Percentiles rank a stretch among this genome's conserved stretches.
Evolutionary conservation across 2,329 filamentous ascomycete species (phyloP).

Genomic region (Aspergillus quadricinctus): DNA sequence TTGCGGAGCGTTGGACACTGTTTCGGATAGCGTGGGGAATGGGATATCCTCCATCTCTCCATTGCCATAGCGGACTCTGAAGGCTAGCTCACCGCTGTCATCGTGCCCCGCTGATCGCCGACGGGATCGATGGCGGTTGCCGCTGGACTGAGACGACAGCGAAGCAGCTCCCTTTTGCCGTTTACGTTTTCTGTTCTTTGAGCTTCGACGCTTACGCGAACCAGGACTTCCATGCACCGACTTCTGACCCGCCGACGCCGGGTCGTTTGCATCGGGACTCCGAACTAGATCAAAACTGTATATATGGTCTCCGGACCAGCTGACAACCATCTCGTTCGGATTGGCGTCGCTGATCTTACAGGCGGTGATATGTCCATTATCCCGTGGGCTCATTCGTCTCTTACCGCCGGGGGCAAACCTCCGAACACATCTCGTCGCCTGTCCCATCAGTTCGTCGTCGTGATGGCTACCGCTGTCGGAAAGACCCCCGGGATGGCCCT

Average conservation of each 20-base stretch:
- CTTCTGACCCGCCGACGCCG: slow-evolving; percentile 23
- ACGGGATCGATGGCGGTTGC: slow-evolving; percentile 45
- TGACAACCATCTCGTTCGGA: slow-evolving; percentile 64
- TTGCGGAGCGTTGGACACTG: slow-evolving; percentile 24
- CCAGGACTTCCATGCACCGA: slow-evolving; percentile 20
- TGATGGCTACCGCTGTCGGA: slow-evolving; percentile 41
- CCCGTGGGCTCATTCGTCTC: slow-evolving; percentile 40
- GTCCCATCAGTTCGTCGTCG: slow-evolving; percentile 53
- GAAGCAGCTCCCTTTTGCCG: slow-evolving; percentile 46
- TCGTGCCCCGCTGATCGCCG: slow-evolving; percentile 42
- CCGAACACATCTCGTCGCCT: slow-evolving; percentile 62
- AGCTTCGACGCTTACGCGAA: slow-evolving; percentile 30
- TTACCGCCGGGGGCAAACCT: slow-evolving; percentile 62
- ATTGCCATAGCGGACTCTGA: slow-evolving; percentile 57
- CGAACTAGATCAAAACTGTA: slow-evolving; percentile 62
- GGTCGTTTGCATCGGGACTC: slow-evolving; percentile 52
- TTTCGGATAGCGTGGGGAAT: slow-evolving; percentile 36
- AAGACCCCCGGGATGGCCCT: slow-evolving; percentile 41
- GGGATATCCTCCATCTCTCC: slow-evolving; percentile 57
- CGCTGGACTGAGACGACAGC: slow-evolving; percentile 40
- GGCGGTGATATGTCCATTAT: slow-evolving; percentile 63
- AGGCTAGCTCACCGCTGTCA: slow-evolving; percentile 44
- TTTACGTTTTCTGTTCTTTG: slow-evolving; percentile 54
- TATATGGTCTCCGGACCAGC: slow-evolving; percentile 64
- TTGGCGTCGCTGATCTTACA: slow-evolving; percentile 67